A percentile compares a stretch with the other conserved stretches of the same genome.
These are phyloP conservation scores for Aspergillus olivimuriae DNA, from an alignment of 495 filamentous ascomycete genomes.

Conservation along the genomic window DNA sequence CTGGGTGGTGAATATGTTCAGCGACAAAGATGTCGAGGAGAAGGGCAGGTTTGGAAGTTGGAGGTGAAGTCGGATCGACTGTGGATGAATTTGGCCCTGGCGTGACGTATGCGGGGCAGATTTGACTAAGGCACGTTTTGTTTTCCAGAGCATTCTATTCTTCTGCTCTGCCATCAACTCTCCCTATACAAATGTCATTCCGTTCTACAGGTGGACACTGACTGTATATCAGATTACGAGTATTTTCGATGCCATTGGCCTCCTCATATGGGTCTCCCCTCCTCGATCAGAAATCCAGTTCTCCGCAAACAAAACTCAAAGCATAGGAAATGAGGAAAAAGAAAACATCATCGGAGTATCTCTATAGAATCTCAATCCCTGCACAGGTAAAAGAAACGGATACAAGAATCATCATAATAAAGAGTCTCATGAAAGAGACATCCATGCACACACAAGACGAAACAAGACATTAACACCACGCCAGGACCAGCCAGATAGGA, in stretches of 20 bases:
- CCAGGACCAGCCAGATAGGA: conserved; percentile 40
- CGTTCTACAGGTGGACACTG: too few species aligned
- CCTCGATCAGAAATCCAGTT: too few species aligned
- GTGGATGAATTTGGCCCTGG: too few species aligned
- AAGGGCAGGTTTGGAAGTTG: conserved; percentile 1
- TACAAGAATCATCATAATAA: conserved; percentile 11
- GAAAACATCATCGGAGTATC: too few species aligned
- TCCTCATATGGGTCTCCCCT: too few species aligned
- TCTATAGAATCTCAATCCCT: conserved; percentile 23
- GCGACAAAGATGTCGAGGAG: neutral
- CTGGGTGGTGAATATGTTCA: too few species aligned
- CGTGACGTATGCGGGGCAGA: conserved; percentile 48
- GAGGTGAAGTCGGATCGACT: too few species aligned
- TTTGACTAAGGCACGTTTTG: neutral
- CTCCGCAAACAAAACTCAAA: too few species aligned
- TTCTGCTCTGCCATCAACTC: too few species aligned
- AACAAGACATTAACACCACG: conserved; percentile 33
- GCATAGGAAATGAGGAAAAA: too few species aligned
- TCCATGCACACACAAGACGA: conserved; percentile 8
- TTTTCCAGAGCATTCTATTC: neutral
- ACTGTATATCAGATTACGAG: too few species aligned
- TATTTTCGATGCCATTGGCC: too few species aligned
- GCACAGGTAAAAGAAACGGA: conserved; percentile 17
- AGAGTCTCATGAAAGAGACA: conserved; percentile 15
- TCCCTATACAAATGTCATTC: neutral